A percentile compares a stretch with the other conserved stretches of the same genome.
Evolutionary conservation across 1,284 basidiomycete genomes (phyloP).

Genomic region (Rhodotorula sp.): DNA sequence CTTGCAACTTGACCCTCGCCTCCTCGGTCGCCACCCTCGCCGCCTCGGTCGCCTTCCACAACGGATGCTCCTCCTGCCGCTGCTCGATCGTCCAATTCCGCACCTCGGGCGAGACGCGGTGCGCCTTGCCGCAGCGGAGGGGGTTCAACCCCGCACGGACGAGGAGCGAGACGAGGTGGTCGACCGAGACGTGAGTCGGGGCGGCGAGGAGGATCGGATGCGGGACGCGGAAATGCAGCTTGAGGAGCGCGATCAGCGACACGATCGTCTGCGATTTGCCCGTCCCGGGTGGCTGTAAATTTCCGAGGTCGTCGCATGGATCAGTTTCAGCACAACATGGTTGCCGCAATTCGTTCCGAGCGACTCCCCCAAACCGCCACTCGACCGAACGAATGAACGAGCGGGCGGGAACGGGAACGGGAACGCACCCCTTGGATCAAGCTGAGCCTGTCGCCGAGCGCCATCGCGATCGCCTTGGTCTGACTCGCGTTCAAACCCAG

Average conservation of each 20-base stretch:
- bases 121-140: conserved; percentile 69
- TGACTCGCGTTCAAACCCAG: conserved; percentile 77
- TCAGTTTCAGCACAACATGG: not conserved
- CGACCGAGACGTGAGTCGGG: conserved; percentile 92
- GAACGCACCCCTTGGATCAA: conserved; percentile 79
- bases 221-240: conserved; percentile 79
- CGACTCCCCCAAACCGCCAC: too few relatives aligned
- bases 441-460: conserved; percentile 74
- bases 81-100: conserved; percentile 64
- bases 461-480: conserved; percentile 76
- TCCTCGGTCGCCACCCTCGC: conserved; percentile 49
- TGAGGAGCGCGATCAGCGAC: conserved; percentile 76
- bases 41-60: conserved; percentile 55
- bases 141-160: conserved; percentile 65
- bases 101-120: conserved; percentile 63
- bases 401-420: not conserved
- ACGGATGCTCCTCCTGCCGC: conserved; percentile 47
- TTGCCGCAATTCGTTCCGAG: too few relatives aligned
- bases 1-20: conserved; percentile 25
- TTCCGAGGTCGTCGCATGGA: not conserved
- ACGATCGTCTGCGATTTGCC: conserved; percentile 93
- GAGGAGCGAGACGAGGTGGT: conserved; percentile 80
- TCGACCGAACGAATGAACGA: conserved; percentile 1
- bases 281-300: conserved; percentile 90
- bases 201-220: conserved; percentile 84